phyloP scores from a whole-genome alignment of 177 flowering plant species.

The Viscum album region DNA sequence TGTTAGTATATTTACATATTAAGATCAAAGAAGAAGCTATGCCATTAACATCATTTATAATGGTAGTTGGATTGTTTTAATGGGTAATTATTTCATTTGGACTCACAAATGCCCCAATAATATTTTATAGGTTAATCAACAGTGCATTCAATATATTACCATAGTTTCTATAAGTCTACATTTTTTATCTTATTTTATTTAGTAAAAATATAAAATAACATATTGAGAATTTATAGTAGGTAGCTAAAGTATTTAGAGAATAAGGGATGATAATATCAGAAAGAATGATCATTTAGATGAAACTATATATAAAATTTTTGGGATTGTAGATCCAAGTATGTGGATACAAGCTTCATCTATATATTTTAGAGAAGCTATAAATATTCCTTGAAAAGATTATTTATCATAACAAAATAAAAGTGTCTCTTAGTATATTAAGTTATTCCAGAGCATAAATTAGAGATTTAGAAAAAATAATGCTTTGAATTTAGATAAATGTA shows the following conservation, averaged over 20 bases:
- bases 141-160: neutral
- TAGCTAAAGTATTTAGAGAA: neutral
- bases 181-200: neutral
- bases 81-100: neutral
- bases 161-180: neutral
- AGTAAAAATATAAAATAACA: neutral
- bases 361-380: no score
- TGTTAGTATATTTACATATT: neutral
- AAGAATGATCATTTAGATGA: no score
- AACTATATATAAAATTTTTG: no score
- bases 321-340: no score
- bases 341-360: no score
- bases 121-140: neutral
- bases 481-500: neutral
- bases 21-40: neutral
- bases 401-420: neutral
- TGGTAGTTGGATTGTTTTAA: neutral
- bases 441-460: neutral
- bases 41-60: neutral
- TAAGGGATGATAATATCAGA: neutral
- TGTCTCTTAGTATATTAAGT: neutral
- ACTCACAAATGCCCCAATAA: neutral
- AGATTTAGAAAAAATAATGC: no score
- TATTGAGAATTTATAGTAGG: neutral
- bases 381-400: neutral